Conservation (phyloP, 345 rosid species). For the Populus simonii region DNA sequence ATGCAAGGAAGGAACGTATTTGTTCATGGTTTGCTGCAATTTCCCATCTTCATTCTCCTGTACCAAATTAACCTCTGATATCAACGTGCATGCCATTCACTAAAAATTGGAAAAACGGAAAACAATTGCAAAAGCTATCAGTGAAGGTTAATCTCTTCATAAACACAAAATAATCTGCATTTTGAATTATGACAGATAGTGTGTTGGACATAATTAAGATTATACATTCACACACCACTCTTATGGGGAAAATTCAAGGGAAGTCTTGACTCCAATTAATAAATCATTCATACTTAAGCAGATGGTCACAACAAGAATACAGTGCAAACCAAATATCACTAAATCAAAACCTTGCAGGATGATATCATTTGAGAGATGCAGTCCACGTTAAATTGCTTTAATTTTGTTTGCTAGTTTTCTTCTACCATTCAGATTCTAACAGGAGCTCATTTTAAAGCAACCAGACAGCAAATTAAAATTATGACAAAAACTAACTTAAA, state of each 20-base stretch:
- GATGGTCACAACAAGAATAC: not conserved
- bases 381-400: no score
- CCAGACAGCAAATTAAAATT: no score
- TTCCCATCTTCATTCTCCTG: constrained; percentile 32
- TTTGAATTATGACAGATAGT: not conserved
- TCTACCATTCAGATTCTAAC: no score
- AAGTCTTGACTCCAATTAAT: not conserved
- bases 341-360: not conserved
- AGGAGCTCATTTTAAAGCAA: no score
- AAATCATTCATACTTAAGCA: not conserved
- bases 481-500: no score
- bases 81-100: not conserved
- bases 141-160: not conserved
- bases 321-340: not conserved
- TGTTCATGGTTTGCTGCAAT: constrained; percentile 13
- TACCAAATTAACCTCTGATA: constrained; percentile 2
- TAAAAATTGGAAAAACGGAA: not conserved
- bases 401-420: no score
- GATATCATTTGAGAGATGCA: no score
- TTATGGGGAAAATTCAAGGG: not conserved
- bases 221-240: not conserved
- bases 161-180: not conserved
- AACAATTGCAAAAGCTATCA: not conserved
- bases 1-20: constrained; percentile 14
- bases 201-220: not conserved